phyloP scores from a whole-genome alignment of 2,329 filamentous ascomycete species.

The Talaromyces sp. region DNA sequence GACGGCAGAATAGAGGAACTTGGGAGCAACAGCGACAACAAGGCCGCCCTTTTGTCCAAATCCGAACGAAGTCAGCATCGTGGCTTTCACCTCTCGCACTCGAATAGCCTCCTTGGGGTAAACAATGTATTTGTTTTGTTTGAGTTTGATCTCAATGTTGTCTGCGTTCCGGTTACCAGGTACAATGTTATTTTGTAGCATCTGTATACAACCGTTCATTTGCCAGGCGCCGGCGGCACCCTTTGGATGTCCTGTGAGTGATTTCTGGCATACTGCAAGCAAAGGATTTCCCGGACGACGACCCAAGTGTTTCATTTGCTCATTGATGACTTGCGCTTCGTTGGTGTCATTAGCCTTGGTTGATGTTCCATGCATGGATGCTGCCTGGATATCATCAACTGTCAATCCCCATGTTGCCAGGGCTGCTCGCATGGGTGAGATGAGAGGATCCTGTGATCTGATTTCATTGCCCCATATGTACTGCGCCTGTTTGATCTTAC shows the following conservation, averaged over 20 bases:
- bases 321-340: slow-evolving; percentile 95
- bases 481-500: slow-evolving; percentile 93
- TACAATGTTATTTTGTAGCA: slow-evolving; percentile 88
- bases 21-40: slow-evolving; percentile 92
- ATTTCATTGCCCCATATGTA: slow-evolving; percentile 95
- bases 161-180: slow-evolving; percentile 97
- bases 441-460: slow-evolving; percentile 92
- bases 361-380: slow-evolving; percentile 97
- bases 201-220: slow-evolving; percentile 97
- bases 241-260: slow-evolving; percentile 97
- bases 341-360: slow-evolving; percentile 99
- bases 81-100: slow-evolving; percentile 96
- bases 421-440: slow-evolving; percentile 91
- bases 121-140: slow-evolving; percentile 95
- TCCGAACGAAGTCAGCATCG: slow-evolving; percentile 97
- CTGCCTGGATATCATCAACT: slow-evolving; percentile 88
- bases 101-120: slow-evolving; percentile 94
- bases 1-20: slow-evolving; percentile 68
- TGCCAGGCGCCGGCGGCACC: slow-evolving; percentile 99
- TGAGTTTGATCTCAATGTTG: slow-evolving; percentile 93
- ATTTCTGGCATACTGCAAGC: slow-evolving; percentile 73
- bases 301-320: slow-evolving; percentile 91
- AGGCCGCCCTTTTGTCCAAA: slow-evolving; percentile 99
- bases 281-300: slow-evolving; percentile 95
- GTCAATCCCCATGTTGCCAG: slow-evolving; percentile 97